These are phyloP conservation scores for Inga leiocalycina DNA, from an alignment of 306 rosid species.

Conservation along the genomic window DNA sequence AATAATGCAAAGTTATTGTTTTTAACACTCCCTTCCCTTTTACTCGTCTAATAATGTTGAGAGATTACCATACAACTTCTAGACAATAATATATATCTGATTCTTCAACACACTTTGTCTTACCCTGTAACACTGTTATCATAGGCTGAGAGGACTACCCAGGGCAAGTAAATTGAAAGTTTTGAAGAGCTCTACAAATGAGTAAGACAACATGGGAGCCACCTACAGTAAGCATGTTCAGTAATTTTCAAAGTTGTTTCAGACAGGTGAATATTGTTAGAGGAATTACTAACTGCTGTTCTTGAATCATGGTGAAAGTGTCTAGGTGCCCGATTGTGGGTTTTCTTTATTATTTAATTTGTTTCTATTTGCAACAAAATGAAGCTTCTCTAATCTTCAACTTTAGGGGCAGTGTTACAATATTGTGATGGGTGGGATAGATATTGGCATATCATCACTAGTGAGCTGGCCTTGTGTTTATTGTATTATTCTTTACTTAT, in stretches of 20 bases:
- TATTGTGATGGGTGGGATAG: not conserved
- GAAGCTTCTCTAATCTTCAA: not conserved
- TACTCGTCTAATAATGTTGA: not conserved
- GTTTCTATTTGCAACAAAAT: not conserved
- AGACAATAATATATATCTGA: not conserved
- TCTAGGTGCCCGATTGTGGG: not conserved
- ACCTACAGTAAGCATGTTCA: not conserved
- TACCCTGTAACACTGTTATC: not conserved
- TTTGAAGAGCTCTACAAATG: not conserved
- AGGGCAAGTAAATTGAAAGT: not conserved
- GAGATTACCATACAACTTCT: not conserved
- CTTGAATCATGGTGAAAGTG: not conserved
- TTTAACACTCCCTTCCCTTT: not conserved
- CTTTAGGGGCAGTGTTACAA: not conserved
- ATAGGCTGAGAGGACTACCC: not conserved
- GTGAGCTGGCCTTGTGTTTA: not conserved
- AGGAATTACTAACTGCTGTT: not conserved
- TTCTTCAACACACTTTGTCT: not conserved
- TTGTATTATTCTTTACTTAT: not conserved
- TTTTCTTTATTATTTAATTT: not conserved
- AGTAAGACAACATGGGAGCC: not conserved
- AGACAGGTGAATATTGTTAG: not conserved
- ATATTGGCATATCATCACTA: not conserved
- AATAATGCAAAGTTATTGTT: not conserved
- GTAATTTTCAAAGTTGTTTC: not conserved